Evolutionary conservation across 2,329 filamentous ascomycete genomes (phyloP).

Genomic region (Fusarium drepaniforme): DNA sequence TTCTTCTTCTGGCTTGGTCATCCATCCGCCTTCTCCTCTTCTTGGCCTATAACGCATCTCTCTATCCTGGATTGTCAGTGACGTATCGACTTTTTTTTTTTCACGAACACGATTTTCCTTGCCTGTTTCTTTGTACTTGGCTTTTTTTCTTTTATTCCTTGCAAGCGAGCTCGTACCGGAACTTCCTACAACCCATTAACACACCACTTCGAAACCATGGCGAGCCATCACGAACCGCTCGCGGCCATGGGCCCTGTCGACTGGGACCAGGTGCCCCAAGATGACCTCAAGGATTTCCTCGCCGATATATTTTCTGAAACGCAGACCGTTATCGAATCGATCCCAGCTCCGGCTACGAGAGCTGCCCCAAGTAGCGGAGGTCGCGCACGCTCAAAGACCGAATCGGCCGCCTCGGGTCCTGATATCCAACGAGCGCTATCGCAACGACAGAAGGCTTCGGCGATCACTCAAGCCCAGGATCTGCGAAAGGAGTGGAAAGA

Average conservation of each 20-base stretch:
- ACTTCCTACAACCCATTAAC: not conserved
- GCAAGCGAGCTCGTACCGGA: not conserved
- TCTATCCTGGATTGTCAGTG: constrained; percentile 21
- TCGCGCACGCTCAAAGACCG: constrained; percentile 67
- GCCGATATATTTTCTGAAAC: constrained; percentile 72
- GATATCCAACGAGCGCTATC: constrained; percentile 63
- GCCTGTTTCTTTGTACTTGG: not conserved
- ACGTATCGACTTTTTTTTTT: constrained; percentile 16
- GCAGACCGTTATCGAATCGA: constrained; percentile 80
- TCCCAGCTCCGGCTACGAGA: constrained; percentile 64
- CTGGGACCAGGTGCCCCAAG: constrained; percentile 60
- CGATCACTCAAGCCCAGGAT: constrained; percentile 61
- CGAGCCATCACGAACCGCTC: constrained; percentile 69
- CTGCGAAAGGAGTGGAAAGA: constrained; percentile 92
- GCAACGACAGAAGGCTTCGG: constrained; percentile 56
- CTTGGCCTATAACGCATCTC: constrained; percentile 17
- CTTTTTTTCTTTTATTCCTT: not conserved
- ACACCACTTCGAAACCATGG: constrained; percentile 55
- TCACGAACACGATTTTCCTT: constrained; percentile 11
- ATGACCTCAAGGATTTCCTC: constrained; percentile 67
- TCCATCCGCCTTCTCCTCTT: constrained; percentile 14
- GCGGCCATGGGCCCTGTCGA: constrained; percentile 67
- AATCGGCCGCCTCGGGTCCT: constrained; percentile 63
- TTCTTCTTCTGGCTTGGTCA: constrained; percentile 19
- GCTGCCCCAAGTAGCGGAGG: constrained; percentile 57